Base-by-base conservation (phyloP, 192 early-diverging fungal species). In the Coemansia javaensis region DNA sequence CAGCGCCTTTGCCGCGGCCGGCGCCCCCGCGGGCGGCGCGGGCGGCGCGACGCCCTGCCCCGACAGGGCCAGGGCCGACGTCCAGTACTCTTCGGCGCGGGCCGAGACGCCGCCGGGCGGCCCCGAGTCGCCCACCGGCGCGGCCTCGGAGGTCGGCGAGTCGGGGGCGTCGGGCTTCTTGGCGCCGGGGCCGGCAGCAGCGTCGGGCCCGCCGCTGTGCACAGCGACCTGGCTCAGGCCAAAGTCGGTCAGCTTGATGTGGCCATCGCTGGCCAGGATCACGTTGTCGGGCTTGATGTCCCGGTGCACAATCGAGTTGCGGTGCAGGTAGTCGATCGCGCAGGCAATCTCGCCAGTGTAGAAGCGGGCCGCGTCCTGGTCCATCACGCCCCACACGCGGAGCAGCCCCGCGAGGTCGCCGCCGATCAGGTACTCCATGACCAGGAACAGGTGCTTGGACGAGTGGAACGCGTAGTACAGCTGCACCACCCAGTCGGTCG, bases 231-330 rank as follows among this genome's bases (percentile, higher is more conserved):
- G 80, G 36, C 90, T 92, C 5, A 97, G 78, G 6, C 94, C 94
- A 89, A 97, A 97, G 56, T 97, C 94, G 10, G 90, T 93, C 42
- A 95, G 60, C 59, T 95, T 95, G 66, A 94, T 84, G 57, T 95
- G 93, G 0, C 93, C 93, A 37, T 91, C 85, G 24, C 81, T 79
- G 51, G 83, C 85, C 42, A 97, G 77, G 15, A 97, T 72, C 47
- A 95, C 89, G 49, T 97, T 89, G 49, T 86, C 85, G 0, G 85
- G 84, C 60, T 88, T 87, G 30, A 88, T 74, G 44, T 87, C 90
- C 30, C 92, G 72, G 58, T 98, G 93, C 14, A 84, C 85, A 36
- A 98, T 98, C 7, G 90, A 88, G 48, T 93, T 90, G 10, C 66
- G 40, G 63, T 98, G 94, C 33, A 98, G 59, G 53, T 95, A 95